Evolutionary conservation across 192 early-diverging fungal species (phyloP).

Genomic region (Mortierella antarctica): DNA sequence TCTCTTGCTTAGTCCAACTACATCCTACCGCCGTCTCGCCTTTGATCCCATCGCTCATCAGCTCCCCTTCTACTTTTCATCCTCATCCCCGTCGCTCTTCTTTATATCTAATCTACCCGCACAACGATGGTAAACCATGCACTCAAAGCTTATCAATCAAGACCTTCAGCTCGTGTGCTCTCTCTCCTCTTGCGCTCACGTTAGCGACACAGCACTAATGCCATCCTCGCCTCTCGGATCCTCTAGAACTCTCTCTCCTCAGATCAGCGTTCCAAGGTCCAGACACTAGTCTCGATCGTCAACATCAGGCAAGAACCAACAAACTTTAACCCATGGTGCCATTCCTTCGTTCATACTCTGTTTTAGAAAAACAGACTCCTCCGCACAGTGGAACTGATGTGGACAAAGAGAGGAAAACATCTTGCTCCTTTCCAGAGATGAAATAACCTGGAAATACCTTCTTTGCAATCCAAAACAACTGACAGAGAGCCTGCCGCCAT

Average conservation of each 20-base stretch:
- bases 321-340: background rate
- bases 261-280: constrained; percentile 47
- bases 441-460: background rate
- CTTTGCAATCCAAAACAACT: constrained; percentile 2
- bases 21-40: no score
- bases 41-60: no score
- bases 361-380: background rate
- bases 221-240: background rate
- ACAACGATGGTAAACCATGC: no score
- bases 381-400: background rate
- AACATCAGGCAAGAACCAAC: constrained; percentile 32
- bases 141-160: no score
- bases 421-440: background rate
- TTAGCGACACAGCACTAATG: background rate
- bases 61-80: background rate
- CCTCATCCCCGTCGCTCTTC: background rate
- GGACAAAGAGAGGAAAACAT: background rate
- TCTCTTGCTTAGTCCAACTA: no score
- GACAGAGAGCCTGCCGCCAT: constrained; percentile 68
- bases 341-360: background rate
- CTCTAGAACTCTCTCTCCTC: constrained; percentile 26
- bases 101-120: no score
- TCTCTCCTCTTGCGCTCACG: no score
- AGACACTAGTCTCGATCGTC: constrained; percentile 41
- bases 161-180: no score